phyloP scores from a whole-genome alignment of 306 rosid species.

The Leucaena leucocephala region DNA sequence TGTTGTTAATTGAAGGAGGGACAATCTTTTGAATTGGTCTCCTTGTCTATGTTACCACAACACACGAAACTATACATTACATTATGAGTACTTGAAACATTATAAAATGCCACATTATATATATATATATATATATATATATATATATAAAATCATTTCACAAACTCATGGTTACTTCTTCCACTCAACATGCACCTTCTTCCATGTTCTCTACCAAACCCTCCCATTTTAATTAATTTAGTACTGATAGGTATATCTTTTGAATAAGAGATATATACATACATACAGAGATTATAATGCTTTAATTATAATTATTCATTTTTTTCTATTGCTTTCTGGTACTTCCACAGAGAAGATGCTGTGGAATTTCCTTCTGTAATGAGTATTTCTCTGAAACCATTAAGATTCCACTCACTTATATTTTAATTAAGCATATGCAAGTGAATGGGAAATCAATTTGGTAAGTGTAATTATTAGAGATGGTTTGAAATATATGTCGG shows the following conservation, averaged over 20 bases:
- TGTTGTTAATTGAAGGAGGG: conserved; percentile 33
- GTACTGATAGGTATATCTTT: conserved; percentile 24
- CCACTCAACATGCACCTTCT: conserved; percentile 8
- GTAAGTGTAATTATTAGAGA: neutral
- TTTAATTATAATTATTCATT: neutral
- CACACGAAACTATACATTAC: conserved; percentile 30
- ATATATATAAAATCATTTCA: conserved; percentile 12
- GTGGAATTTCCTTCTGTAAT: neutral
- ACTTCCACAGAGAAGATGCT: neutral
- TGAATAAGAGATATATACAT: neutral
- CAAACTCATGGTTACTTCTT: conserved; percentile 30
- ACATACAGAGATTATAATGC: neutral
- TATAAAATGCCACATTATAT: neutral
- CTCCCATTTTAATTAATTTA: conserved; percentile 4
- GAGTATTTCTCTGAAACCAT: conserved; percentile 11
- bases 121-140: too few relatives aligned
- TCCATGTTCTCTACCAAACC: neutral
- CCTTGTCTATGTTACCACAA: conserved; percentile 39
- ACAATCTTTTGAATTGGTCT: conserved; percentile 48
- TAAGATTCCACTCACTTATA: conserved; percentile 8
- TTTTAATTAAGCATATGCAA: neutral
- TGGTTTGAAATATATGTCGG: neutral
- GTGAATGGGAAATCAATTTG: neutral
- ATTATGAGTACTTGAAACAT: conserved; percentile 14
- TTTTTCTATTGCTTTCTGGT: conserved; percentile 15